Evolutionary conservation across 441 rosid genomes (phyloP).

Genomic region (Pelargonium myrrhifolium): DNA sequence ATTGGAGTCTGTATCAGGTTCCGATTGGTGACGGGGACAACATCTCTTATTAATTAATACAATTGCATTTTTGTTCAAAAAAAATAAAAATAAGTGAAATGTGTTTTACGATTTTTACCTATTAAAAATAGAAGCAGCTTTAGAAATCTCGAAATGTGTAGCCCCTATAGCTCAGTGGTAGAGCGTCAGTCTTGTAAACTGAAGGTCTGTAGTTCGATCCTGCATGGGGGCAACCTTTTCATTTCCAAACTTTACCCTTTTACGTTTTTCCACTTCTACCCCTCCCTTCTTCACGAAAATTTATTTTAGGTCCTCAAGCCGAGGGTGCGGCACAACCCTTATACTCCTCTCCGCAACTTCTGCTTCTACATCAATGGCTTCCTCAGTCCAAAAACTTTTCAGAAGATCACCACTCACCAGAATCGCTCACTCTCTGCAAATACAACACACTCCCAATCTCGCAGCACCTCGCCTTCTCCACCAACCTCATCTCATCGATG

Average conservation of each 20-base stretch:
- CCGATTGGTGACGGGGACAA: too few species aligned
- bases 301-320: too few species aligned
- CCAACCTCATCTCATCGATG: background rate
- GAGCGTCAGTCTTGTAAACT: constrained; percentile 93
- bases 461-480: background rate
- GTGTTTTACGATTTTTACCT: too few species aligned
- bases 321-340: background rate
- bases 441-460: constrained; percentile 9
- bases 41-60: too few species aligned
- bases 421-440: constrained; percentile 16
- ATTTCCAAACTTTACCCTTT: background rate
- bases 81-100: too few species aligned
- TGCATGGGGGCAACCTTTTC: constrained; percentile 62
- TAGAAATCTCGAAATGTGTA: too few species aligned
- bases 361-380: constrained; percentile 25
- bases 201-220: constrained; percentile 98
- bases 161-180: constrained; percentile 96
- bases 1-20: too few species aligned
- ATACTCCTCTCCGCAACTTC: background rate
- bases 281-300: background rate
- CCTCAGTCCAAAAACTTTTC: constrained; percentile 25
- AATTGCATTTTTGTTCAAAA: too few species aligned
- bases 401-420: constrained; percentile 14
- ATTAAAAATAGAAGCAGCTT: too few species aligned
- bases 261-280: background rate